Conservation (phyloP, 345 rosid species). For the Boechera retrofracta region DNA sequence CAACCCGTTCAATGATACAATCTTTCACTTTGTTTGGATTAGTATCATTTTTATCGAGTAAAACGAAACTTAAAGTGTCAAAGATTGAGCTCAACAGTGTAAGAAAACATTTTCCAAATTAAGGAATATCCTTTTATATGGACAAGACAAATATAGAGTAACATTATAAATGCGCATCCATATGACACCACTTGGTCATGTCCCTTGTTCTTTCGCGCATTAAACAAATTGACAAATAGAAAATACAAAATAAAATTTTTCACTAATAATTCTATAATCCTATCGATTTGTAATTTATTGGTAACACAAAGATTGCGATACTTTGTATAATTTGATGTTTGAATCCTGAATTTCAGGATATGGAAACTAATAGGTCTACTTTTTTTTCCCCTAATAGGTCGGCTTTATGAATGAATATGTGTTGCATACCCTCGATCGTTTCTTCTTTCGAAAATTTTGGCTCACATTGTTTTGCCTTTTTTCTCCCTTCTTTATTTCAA, state of each 20-base stretch:
- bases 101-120: slow-evolving; percentile 7
- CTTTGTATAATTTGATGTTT: slow-evolving; percentile 30
- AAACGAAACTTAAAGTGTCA: slow-evolving; percentile 11
- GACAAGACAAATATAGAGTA: slow-evolving; percentile 39
- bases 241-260: slow-evolving; percentile 1
- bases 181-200: slow-evolving; percentile 43
- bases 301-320: slow-evolving; percentile 22
- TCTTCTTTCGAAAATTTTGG: background rate
- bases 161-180: slow-evolving; percentile 43
- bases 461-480: background rate
- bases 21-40: slow-evolving; percentile 12
- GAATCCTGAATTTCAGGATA: slow-evolving; percentile 29
- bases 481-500: background rate
- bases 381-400: background rate
- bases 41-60: slow-evolving; percentile 6
- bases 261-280: background rate
- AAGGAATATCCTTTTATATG: slow-evolving; percentile 31
- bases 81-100: background rate
- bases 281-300: background rate
- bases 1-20: background rate
- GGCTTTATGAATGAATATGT: slow-evolving; percentile 18
- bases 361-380: slow-evolving; percentile 1
- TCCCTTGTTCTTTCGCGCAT: slow-evolving; percentile 29
- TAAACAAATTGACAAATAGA: slow-evolving; percentile 15
- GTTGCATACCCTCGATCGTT: slow-evolving; percentile 21